Conservation (phyloP, 495 filamentous ascomycete genomes). For the Aspergillus baeticus region DNA sequence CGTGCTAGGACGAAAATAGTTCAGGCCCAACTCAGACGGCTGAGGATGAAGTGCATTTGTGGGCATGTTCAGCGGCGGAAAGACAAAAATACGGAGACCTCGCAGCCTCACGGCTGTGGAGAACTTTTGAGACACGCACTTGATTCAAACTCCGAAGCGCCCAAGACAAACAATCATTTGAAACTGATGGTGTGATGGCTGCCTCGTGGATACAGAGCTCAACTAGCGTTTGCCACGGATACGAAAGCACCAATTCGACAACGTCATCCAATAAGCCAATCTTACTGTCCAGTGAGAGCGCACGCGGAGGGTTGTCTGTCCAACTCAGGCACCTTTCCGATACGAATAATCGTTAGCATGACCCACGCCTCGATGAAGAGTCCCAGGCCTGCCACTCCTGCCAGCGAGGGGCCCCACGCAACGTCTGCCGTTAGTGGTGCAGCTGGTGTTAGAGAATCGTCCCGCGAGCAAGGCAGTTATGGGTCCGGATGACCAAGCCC, state of each 20-base stretch:
- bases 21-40: not conserved
- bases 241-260: not conserved
- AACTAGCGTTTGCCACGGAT: slow-evolving; percentile 1
- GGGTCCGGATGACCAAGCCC: slow-evolving; percentile 13
- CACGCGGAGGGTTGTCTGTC: not conserved
- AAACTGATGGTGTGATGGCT: slow-evolving; percentile 2
- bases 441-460: not conserved
- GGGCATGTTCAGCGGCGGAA: not conserved
- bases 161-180: not conserved
- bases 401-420: not conserved
- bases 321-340: not conserved
- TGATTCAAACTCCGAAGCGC: not conserved
- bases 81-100: not conserved
- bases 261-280: not conserved
- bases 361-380: slow-evolving; percentile 2
- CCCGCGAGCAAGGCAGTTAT: not conserved
- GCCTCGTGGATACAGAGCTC: slow-evolving; percentile 1
- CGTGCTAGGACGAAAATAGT: not conserved
- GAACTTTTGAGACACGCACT: not conserved
- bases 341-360: slow-evolving; percentile 1
- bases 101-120: not conserved
- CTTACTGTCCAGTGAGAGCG: not conserved
- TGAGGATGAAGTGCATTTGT: not conserved
- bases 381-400: not conserved
- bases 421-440: not conserved